Percentiles rank a stretch among this genome's conserved stretches.
phyloP scores from a whole-genome alignment of 495 filamentous ascomycete genomes.

The Tuber microsphaerosporum region DNA sequence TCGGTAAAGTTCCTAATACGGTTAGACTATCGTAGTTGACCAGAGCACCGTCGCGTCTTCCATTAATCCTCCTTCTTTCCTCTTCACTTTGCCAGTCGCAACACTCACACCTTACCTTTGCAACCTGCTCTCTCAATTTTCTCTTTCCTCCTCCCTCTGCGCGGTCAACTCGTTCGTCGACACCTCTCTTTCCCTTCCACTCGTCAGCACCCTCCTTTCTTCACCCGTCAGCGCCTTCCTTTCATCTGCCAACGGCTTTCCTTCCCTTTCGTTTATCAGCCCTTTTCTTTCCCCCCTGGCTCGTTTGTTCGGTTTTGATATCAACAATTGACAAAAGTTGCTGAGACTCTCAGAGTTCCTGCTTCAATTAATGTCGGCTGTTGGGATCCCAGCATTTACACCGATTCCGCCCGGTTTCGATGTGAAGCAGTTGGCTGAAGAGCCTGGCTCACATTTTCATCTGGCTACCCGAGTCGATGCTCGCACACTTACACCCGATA shows the following conservation, averaged over 20 bases:
- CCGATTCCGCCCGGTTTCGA: conserved; percentile 80
- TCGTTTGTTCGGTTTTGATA: conserved; percentile 1
- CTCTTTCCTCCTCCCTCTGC: background rate
- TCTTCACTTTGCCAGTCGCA: background rate
- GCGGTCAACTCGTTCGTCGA: background rate
- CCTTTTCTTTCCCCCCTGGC: background rate
- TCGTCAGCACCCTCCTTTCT: background rate
- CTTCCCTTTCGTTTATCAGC: background rate
- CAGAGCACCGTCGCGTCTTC: background rate
- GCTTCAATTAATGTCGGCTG: background rate
- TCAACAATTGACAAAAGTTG: background rate
- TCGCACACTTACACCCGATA: conserved; percentile 58
- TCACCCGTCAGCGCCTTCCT: background rate
- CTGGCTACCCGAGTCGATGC: conserved; percentile 56
- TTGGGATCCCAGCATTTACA: conserved; percentile 53
- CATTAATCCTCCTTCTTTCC: background rate
- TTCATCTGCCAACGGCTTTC: background rate
- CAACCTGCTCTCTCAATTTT: background rate
- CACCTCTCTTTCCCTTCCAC: background rate
- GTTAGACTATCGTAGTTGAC: background rate
- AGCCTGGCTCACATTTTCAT: conserved; percentile 66
- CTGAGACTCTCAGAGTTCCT: background rate
- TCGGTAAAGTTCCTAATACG: background rate
- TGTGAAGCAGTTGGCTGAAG: conserved; percentile 61
- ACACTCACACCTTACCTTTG: background rate